phyloP scores from a whole-genome alignment of 495 filamentous ascomycete species.

The Gamarada debralockiae region DNA sequence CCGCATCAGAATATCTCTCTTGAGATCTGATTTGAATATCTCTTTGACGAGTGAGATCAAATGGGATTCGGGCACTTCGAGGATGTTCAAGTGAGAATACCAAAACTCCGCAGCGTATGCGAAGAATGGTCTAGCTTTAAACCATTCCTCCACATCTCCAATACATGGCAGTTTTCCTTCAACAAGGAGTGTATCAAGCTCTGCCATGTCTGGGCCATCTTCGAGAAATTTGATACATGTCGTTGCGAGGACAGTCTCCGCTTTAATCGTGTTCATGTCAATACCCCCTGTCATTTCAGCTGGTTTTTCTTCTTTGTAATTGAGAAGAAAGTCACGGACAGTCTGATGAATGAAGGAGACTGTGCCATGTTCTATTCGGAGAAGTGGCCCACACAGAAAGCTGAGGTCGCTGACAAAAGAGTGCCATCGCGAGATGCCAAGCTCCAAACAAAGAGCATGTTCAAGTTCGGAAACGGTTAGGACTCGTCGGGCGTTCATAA shows the following conservation, averaged over 20 bases:
- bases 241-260: background rate
- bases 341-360: slow-evolving; percentile 5
- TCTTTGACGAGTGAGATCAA: background rate
- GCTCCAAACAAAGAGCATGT: slow-evolving; percentile 1
- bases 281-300: background rate
- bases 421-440: slow-evolving; percentile 3
- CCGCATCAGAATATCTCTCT: slow-evolving; percentile 6
- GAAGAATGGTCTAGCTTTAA: background rate
- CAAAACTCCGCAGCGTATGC: slow-evolving; percentile 7
- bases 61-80: background rate
- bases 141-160: background rate
- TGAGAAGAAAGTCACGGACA: slow-evolving; percentile 3
- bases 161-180: background rate
- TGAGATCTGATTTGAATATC: background rate
- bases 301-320: background rate
- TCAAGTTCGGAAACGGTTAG: slow-evolving; percentile 3
- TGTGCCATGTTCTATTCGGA: background rate
- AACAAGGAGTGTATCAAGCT: too few species aligned
- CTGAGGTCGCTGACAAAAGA: slow-evolving; percentile 3
- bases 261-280: background rate
- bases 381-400: slow-evolving; percentile 2
- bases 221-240: slow-evolving; percentile 1
- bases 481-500: background rate
- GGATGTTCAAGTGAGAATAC: background rate
- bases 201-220: too few species aligned